Conservation (phyloP, 2,329 filamentous ascomycete genomes). For the Trichoderma asperellum region DNA sequence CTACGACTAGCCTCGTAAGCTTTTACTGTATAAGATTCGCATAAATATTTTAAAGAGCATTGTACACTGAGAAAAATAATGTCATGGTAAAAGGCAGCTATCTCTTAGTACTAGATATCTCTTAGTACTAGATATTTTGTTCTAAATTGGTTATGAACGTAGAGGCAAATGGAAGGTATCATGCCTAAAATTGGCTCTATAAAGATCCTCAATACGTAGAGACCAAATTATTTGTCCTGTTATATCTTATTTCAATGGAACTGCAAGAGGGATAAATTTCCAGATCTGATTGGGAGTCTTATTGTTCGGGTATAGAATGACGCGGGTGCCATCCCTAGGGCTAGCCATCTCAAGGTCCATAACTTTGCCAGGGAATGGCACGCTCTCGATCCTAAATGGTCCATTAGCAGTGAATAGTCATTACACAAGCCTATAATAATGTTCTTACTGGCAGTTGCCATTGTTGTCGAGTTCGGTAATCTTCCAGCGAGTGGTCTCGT, state of each 20-base stretch:
- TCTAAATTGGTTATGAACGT: too few species aligned
- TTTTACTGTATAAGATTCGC: too few species aligned
- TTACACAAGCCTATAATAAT: not conserved
- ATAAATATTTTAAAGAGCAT: too few species aligned
- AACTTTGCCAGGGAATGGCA: not conserved
- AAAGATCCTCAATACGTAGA: not conserved
- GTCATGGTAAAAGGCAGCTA: too few species aligned
- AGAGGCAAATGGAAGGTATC: too few species aligned
- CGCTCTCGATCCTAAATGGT: constrained; percentile 9
- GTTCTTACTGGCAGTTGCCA: not conserved
- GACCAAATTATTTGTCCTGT: not conserved
- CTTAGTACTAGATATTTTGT: too few species aligned
- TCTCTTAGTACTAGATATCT: too few species aligned
- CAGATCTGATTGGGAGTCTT: constrained; percentile 9
- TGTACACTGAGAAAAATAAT: too few species aligned
- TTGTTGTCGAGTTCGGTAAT: not conserved
- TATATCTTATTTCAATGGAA: not conserved
- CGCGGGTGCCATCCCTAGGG: constrained; percentile 8
- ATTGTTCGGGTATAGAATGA: constrained; percentile 13
- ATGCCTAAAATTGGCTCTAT: too few species aligned
- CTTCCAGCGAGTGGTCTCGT: constrained; percentile 23
- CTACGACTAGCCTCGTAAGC: too few species aligned
- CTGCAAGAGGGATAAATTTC: constrained; percentile 1
- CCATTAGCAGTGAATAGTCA: not conserved
- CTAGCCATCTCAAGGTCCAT: constrained; percentile 3